Base-by-base conservation (phyloP, 2,329 filamentous ascomycete species). In the Diaporthe vaccinii region DNA sequence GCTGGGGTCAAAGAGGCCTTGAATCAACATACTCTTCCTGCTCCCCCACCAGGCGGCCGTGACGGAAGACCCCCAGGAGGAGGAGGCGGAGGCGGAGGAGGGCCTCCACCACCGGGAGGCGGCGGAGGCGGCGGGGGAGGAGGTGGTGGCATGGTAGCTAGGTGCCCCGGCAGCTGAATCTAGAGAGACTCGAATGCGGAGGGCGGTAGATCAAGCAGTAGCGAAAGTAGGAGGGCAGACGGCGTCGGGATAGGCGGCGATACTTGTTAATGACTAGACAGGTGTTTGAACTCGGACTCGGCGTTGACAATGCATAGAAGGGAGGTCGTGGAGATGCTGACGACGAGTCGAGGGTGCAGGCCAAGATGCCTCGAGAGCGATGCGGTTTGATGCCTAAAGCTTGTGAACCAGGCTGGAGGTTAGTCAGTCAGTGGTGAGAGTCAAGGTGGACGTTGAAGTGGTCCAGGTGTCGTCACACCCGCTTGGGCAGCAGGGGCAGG, bases 41-140 rank as follows among this genome's bases (percentile, higher is more conserved):
- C 87, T 78, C 85, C 87, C 73, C 84, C 86, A 75, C 89, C 85
- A 12, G 91, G 84, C 53, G 93, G 91, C 79, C 89, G 89, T 36
- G 86, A 82, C 57, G 93, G 90, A 49, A 93, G 79, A 72, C 85
- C 79, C 65, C 82, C 81, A 51, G 85, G 84, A 62, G 92, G 92
- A 59, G 93, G 92, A 31, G 93, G 93, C 67, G 93, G 90, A 28
- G 89, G 89, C 51, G 91, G 91, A 41, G 91, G 92, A 75, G 92
- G 92, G 78, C 88, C 89, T 81, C 90, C 91, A 80, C 85, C 84
- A 59, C 84, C 85, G 51, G 81, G 80, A 61, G 88, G 89, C 49
- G 90, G 90, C 73, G 91, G 91, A 46, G 93, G 94, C 2, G 93
- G 93, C 15, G 93, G 93, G 3, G 93, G 93, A 72, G 93, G 92